Evolutionary conservation across 2,329 filamentous ascomycete species (phyloP).

Genomic region (Colletotrichum brevisporum): DNA sequence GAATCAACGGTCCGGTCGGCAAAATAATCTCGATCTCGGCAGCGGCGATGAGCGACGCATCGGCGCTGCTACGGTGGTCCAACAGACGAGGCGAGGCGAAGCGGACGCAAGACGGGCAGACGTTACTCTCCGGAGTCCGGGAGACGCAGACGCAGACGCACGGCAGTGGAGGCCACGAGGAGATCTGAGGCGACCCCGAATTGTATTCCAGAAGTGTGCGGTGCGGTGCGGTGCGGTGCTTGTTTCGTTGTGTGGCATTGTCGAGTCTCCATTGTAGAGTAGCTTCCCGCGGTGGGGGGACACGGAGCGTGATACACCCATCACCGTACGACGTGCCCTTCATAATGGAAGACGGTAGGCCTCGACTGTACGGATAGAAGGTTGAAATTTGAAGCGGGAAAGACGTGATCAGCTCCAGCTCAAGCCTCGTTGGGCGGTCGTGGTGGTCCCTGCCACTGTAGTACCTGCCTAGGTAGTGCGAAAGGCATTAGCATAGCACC

Average conservation of each 20-base stretch:
- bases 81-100: background rate
- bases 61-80: background rate
- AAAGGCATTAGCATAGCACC: too few species aligned
- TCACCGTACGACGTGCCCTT: too few species aligned
- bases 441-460: too few species aligned
- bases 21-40: too few species aligned
- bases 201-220: conserved; percentile 37
- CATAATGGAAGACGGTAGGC: too few species aligned
- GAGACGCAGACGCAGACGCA: conserved; percentile 3
- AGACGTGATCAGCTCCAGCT: too few species aligned
- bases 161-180: conserved; percentile 20
- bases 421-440: too few species aligned
- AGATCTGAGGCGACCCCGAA: conserved; percentile 22
- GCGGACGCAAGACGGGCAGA: conserved; percentile 11
- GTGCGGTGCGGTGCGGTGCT: conserved; percentile 4
- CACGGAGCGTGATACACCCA: too few species aligned
- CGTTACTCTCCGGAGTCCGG: conserved; percentile 16
- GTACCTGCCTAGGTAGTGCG: too few species aligned
- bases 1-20: too few species aligned
- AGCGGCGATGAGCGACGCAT: background rate
- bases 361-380: too few species aligned
- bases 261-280: background rate
- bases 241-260: background rate
- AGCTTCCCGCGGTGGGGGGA: background rate
- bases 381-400: too few species aligned